These are phyloP conservation scores for Colletotrichum sp. DNA, from an alignment of 2,329 filamentous ascomycete species.

Conservation along the genomic window DNA sequence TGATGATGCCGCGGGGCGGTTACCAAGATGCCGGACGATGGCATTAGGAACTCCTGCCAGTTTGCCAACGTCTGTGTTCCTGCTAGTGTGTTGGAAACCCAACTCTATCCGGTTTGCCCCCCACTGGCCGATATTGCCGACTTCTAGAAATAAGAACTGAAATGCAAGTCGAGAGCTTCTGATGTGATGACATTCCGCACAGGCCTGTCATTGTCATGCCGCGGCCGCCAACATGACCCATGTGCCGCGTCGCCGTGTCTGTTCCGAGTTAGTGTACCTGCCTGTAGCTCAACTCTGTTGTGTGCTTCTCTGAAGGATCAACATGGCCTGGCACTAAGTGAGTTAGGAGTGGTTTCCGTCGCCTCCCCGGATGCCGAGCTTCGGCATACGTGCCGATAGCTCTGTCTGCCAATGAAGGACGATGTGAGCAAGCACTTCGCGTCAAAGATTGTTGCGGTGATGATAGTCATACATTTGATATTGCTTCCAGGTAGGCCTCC, in stretches of 20 bases:
- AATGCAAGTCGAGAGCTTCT: background rate
- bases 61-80: background rate
- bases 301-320: slow-evolving; percentile 4
- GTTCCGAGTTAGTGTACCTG: background rate
- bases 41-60: background rate
- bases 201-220: slow-evolving; percentile 2
- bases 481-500: background rate
- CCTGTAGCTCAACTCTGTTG: slow-evolving; percentile 9
- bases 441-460: background rate
- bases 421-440: background rate
- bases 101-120: background rate
- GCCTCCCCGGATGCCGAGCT: slow-evolving; percentile 1
- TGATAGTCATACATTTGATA: background rate
- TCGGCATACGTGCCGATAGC: background rate
- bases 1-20: background rate
- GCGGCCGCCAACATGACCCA: background rate
- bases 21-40: background rate
- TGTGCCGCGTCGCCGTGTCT: slow-evolving; percentile 2
- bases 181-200: background rate
- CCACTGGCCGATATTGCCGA: background rate
- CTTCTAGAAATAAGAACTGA: background rate
- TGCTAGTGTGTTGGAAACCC: background rate
- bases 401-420: background rate
- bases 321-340: background rate
- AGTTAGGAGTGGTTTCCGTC: background rate